Evolutionary conservation across 2,329 filamentous ascomycete species (phyloP), one percentile per base, ranked within the genome.

Genomic region (Fusarium lateritium): DNA sequence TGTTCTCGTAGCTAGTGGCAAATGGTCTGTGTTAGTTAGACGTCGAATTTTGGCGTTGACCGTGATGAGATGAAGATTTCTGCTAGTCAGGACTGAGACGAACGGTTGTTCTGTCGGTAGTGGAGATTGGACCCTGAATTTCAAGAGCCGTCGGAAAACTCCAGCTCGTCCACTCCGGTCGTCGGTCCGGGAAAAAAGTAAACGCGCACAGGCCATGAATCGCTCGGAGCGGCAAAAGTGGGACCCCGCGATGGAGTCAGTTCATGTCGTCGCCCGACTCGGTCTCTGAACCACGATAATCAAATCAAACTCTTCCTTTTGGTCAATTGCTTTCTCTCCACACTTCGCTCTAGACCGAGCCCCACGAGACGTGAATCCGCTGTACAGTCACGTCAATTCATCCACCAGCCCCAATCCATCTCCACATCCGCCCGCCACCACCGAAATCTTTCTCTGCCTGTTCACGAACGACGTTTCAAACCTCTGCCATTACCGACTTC

Each of bases 41-140:
- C 36, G 19, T 24, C 45, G n/a, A 11, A 34, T 22, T 50, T 31
- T 31, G 28, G 13, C 10, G 28, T 31, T 51, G 44, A 44, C 36
- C 39, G 44, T 21, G 21, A 44, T 42, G 34, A 15, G 13, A 52
- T 56, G 31, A 42, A 65, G 21, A 44, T 54, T 38, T 61, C 61
- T 52, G 40, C 40, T 42, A 42, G 56, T 60, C 42, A 56, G 61
- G 22, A 2, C 34, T 6, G 15, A 22, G 36, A 46, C 49, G 15
- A 56, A 34, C 50, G 28, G 28, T 64, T 50, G 22, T 34, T 42
- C 36, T 39, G 21, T 36, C 14, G 28, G 28, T 22, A 44, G 62
- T 69, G 62, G 67, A 67, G 66, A 22, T 46, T 69, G 51, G 61
- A 69, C 66, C 65, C 65, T 65, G 60, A 50, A 65, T 49, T 58